These are phyloP conservation scores for Chenopodium album DNA, from an alignment of 148 eudicot species.

Conservation along the genomic window DNA sequence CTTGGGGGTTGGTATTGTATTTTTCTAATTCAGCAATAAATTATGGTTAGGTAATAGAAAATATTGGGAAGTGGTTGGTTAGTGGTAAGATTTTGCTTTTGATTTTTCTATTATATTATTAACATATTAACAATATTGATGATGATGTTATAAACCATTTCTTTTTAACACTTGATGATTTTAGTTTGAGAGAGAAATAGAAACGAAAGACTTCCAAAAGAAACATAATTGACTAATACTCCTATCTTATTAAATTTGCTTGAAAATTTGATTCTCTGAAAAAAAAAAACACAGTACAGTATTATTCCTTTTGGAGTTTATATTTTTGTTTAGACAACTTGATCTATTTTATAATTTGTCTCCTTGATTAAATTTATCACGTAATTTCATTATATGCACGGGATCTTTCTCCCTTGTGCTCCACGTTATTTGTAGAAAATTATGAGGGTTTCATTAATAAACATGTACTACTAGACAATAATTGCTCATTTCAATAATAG, in stretches of 20 bases:
- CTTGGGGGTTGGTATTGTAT: background rate
- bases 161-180: background rate
- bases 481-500: background rate
- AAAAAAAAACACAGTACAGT: background rate
- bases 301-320: background rate
- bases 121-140: background rate
- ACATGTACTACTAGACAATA: background rate
- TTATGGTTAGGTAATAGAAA: constrained; percentile 1
- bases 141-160: background rate
- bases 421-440: background rate
- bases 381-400: background rate
- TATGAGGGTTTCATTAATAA: background rate
- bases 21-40: background rate
- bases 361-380: background rate
- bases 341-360: background rate
- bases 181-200: background rate
- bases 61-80: constrained; percentile 6
- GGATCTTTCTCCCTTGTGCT: background rate
- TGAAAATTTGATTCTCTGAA: background rate
- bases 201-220: background rate
- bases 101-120: background rate
- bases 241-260: background rate
- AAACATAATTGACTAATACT: background rate
- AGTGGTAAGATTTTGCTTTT: constrained; percentile 12
- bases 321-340: background rate